Evolutionary conservation across 2,329 filamentous ascomycete species (phyloP).

Genomic region (Talaromyces sp.): DNA sequence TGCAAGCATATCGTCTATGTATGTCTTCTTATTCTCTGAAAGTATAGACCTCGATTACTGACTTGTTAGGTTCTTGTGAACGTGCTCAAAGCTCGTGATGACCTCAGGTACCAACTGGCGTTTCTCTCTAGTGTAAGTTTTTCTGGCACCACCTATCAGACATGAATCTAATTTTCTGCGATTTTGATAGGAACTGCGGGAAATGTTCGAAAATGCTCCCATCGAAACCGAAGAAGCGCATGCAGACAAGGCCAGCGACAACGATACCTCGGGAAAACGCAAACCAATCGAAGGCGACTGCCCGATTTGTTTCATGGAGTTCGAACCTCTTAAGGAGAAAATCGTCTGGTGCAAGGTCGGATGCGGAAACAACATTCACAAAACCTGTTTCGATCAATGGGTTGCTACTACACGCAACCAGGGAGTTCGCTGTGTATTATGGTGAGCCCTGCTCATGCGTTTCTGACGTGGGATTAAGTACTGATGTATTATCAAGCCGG

Average conservation of each 20-base stretch:
- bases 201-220: slow-evolving; percentile 54
- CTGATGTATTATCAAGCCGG: slow-evolving; percentile 28
- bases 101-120: slow-evolving; percentile 59
- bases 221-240: slow-evolving; percentile 47
- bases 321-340: slow-evolving; percentile 45
- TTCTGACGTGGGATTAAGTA: not conserved
- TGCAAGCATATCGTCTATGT: slow-evolving; percentile 64
- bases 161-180: not conserved
- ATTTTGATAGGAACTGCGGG: slow-evolving; percentile 47
- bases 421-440: slow-evolving; percentile 45
- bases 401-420: slow-evolving; percentile 30
- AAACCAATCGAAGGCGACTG: slow-evolving; percentile 61
- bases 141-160: not conserved
- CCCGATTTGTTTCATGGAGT: slow-evolving; percentile 60
- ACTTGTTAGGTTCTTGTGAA: slow-evolving; percentile 48
- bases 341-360: slow-evolving; percentile 58
- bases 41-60: not conserved
- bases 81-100: slow-evolving; percentile 54
- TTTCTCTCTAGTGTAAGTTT: slow-evolving; percentile 50
- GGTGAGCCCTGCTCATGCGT: slow-evolving; percentile 29
- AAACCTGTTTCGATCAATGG: slow-evolving; percentile 56
- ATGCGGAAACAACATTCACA: slow-evolving; percentile 63
- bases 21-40: slow-evolving; percentile 15
- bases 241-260: slow-evolving; percentile 29
- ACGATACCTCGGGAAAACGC: slow-evolving; percentile 45